A percentile compares a stretch with the other conserved stretches of the same genome.
Evolutionary conservation across 2,329 filamentous ascomycete genomes (phyloP).

Genomic region (Penicillium verrucosum): DNA sequence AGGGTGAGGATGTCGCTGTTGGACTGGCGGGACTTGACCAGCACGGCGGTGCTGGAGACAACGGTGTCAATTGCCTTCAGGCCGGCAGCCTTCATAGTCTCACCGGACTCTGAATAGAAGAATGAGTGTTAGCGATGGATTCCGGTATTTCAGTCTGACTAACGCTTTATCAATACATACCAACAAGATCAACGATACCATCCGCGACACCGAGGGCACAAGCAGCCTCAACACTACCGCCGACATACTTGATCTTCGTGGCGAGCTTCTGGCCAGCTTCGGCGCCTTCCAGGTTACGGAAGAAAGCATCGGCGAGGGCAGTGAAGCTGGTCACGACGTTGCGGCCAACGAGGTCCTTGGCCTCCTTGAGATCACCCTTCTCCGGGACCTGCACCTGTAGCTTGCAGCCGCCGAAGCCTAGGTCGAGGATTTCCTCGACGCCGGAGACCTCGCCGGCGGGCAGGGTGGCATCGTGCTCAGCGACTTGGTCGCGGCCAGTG

Average conservation of each 20-base stretch:
- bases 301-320: conserved; percentile 77
- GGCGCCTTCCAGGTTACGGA: conserved; percentile 67
- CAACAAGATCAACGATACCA: conserved; percentile 95
- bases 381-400: conserved; percentile 95
- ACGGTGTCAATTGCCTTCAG: conserved; percentile 94
- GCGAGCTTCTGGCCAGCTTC: conserved; percentile 47
- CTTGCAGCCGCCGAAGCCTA: conserved; percentile 87
- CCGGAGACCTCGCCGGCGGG: conserved; percentile 46
- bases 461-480: conserved; percentile 71
- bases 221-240: conserved; percentile 94
- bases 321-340: conserved; percentile 97
- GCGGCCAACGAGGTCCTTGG: conserved; percentile 80
- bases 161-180: conserved; percentile 51
- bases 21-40: conserved; percentile 85
- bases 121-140: not conserved
- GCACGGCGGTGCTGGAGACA: conserved; percentile 77
- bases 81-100: conserved; percentile 95
- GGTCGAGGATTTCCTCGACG: conserved; percentile 83
- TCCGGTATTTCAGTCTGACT: not conserved
- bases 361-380: conserved; percentile 67
- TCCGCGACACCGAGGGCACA: conserved; percentile 94
- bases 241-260: conserved; percentile 90
- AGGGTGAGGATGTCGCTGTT: conserved; percentile 79
- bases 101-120: conserved; percentile 72
- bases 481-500: conserved; percentile 87